These are phyloP conservation scores for Azolla pinnata DNA, from an alignment of 75 land plant species.

Conservation along the genomic window DNA sequence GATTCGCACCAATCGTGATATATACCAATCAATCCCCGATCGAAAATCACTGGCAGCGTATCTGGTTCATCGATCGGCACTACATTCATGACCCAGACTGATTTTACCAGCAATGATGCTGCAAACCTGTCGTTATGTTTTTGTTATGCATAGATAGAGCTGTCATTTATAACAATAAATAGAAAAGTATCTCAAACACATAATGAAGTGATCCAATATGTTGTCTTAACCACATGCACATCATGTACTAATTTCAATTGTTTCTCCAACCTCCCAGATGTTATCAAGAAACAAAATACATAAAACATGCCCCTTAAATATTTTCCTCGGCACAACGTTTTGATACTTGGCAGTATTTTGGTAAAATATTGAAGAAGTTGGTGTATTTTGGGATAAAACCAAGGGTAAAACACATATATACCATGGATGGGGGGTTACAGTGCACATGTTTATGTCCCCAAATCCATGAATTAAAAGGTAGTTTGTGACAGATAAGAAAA, in stretches of 20 bases:
- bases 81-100: conserved; percentile 89
- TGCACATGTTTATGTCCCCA: background rate
- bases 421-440: too few species aligned
- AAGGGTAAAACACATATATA: too few species aligned
- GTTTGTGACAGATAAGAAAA: background rate
- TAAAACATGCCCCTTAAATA: background rate
- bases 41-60: conserved; percentile 65
- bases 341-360: background rate
- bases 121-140: conserved; percentile 50
- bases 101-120: conserved; percentile 45
- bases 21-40: conserved; percentile 66
- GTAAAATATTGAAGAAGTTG: background rate
- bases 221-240: too few species aligned
- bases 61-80: conserved; percentile 76
- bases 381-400: too few species aligned
- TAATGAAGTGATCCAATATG: background rate
- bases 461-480: too few species aligned
- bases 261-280: too few species aligned
- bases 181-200: background rate
- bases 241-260: too few species aligned
- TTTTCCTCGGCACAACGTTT: background rate
- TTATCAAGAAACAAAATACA: background rate
- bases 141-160: background rate
- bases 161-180: background rate
- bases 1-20: conserved; percentile 93